Evolutionary conservation across 2,329 filamentous ascomycete species (phyloP).

Genomic region (Corynespora cassiicola): DNA sequence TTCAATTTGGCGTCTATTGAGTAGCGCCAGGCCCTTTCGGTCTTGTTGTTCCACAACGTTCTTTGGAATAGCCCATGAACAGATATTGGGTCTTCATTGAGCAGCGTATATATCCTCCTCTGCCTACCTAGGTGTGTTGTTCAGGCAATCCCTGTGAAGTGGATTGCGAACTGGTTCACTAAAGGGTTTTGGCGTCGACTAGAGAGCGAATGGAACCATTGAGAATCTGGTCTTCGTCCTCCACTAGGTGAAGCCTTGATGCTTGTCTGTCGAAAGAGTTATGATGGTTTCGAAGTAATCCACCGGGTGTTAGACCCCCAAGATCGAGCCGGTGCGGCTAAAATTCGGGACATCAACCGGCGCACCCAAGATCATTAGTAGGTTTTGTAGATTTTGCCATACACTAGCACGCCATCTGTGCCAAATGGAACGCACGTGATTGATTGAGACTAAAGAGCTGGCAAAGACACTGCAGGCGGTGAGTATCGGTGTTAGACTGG

Average conservation of each 20-base stretch:
- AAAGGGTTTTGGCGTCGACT: constrained; percentile 14
- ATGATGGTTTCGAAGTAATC: constrained; percentile 1
- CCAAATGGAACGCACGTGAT: background rate
- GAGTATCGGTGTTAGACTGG: too few relatives aligned
- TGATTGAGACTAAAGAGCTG: constrained; percentile 5
- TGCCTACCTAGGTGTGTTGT: too few relatives aligned
- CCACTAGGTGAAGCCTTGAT: constrained; percentile 14
- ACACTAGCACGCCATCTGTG: constrained; percentile 2
- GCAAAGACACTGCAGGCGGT: too few relatives aligned
- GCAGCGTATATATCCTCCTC: too few relatives aligned
- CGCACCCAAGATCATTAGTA: too few relatives aligned
- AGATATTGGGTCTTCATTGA: constrained; percentile 10
- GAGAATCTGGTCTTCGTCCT: constrained; percentile 6
- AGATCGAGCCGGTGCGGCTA: constrained; percentile 1
- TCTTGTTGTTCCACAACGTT: constrained; percentile 13
- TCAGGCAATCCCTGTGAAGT: constrained; percentile 18
- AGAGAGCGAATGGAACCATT: constrained; percentile 7
- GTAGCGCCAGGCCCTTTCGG: constrained; percentile 2
- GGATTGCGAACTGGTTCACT: constrained; percentile 24
- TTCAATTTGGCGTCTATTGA: too few relatives aligned
- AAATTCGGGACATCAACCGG: background rate
- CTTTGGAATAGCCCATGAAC: background rate
- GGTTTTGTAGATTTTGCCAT: too few relatives aligned
- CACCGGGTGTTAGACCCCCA: constrained; percentile 6
- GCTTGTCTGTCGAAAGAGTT: constrained; percentile 15